These are phyloP conservation scores for Geranium brycei DNA, from an alignment of 345 rosid genomes.

Conservation along the genomic window DNA sequence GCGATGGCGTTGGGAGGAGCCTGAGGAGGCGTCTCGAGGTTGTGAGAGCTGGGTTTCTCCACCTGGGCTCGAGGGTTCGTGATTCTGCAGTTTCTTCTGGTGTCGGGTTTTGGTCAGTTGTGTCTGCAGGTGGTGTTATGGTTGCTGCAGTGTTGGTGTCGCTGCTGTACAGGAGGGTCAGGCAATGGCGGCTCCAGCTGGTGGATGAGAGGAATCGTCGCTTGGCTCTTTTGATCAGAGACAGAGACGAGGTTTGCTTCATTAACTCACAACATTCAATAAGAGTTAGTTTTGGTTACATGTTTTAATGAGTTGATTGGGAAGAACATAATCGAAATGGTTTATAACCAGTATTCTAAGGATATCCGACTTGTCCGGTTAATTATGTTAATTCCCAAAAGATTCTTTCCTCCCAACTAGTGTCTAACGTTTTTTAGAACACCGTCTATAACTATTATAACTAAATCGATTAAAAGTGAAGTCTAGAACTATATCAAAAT, in stretches of 20 bases:
- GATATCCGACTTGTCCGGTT: too few species aligned
- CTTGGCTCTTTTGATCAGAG: conserved; percentile 21
- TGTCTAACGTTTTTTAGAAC: too few species aligned
- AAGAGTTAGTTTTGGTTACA: too few species aligned
- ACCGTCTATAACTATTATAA: too few species aligned
- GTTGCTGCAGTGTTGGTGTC: conserved; percentile 20
- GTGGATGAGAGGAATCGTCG: conserved; percentile 14
- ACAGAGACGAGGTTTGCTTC: conserved; percentile 34
- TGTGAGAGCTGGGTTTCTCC: neutral
- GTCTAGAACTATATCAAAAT: too few species aligned
- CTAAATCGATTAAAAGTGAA: too few species aligned
- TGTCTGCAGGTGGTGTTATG: conserved; percentile 3
- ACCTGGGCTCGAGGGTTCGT: neutral
- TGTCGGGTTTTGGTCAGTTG: neutral
- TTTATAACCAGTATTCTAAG: too few species aligned
- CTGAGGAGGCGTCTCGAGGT: neutral
- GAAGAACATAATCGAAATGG: too few species aligned
- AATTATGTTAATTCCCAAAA: too few species aligned
- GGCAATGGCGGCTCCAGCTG: conserved; percentile 18
- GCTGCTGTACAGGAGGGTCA: conserved; percentile 10
- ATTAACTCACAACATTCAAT: neutral
- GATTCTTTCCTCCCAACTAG: too few species aligned
- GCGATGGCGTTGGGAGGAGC: conserved; percentile 5
- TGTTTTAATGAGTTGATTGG: too few species aligned
- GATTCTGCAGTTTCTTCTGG: neutral